Base-by-base conservation (phyloP, 2,329 filamentous ascomycete genomes). In the Aspergillus quadricinctus region DNA sequence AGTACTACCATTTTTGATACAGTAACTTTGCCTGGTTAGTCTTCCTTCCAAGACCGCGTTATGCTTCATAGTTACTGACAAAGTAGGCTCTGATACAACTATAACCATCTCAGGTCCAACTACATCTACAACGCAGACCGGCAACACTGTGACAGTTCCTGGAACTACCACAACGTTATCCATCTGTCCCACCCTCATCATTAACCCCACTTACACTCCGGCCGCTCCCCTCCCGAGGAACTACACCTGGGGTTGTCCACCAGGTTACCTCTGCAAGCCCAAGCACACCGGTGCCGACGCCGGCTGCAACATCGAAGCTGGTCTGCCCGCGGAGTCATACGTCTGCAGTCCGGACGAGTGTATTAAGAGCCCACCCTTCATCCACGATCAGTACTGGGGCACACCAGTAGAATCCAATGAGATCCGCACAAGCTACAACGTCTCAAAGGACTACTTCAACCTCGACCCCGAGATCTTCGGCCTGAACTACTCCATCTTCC, bases 381-480 rank as follows among this genome's bases (percentile, higher is more conserved):
- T 64, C 11, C 57, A 62, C 4, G 55, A 67, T 21, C 65, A 69
- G 43, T 61, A 56, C 50, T 72, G 68, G 68, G 62, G 64, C 27
- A 31, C 46, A 3, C 59, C 65, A 1, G 63, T 64, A 4, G 54
- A 54, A 0, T 62, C 65, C 14, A 55, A 66, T 21, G 27, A 64
- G 35, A 54, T 64, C 3, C 56, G 56, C 5, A 40, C 49, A 1
- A 21, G 19, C n/a, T 85, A 80, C 60, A 80, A 80, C 1, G 76
- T 80, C 1, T 76, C 74, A 0, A 67, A 77, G 0, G 82, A 80
- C 4, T 88, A 88, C 69, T 89, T 86, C 73, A 81, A 88, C 58
- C 77, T 89, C 23, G 76, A 85, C 55, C 83, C 87, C 0, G 68
- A 77, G 2, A 77, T 77, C 0, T 89, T 89, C 58, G 86, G 86